Conservation (phyloP, 2,329 filamentous ascomycete species). For the Aspergillus texensis region DNA sequence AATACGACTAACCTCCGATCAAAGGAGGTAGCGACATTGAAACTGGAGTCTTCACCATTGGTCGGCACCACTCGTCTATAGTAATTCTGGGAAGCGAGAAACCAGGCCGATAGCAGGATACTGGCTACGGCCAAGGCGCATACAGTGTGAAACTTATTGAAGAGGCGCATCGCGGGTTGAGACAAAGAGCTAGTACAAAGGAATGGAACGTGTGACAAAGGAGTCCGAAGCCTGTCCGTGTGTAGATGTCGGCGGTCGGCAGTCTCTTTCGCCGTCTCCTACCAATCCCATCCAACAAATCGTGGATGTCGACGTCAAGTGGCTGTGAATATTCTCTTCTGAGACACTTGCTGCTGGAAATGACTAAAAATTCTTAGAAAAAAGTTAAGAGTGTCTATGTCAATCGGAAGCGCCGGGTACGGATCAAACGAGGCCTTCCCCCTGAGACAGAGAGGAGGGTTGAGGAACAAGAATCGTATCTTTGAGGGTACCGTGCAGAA, state of each 20-base stretch:
- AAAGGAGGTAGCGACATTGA: constrained; percentile 25
- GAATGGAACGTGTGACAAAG: constrained; percentile 5
- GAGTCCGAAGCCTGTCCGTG: background rate
- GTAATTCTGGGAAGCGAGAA: constrained; percentile 28
- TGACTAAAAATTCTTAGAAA: background rate
- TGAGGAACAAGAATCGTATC: background rate
- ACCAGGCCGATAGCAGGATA: constrained; percentile 34
- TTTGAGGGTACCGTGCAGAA: constrained; percentile 13
- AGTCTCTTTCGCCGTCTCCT: background rate
- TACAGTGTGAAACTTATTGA: constrained; percentile 35
- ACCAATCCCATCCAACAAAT: background rate
- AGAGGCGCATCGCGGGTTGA: constrained; percentile 27
- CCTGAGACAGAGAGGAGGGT: constrained; percentile 9
- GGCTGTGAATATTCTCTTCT: background rate
- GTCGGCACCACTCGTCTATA: constrained; percentile 23
- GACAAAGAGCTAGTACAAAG: constrained; percentile 20
- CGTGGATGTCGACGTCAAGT: background rate
- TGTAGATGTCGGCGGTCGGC: background rate
- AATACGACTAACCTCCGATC: constrained; percentile 40
- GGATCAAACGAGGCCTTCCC: constrained; percentile 10
- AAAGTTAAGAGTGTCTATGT: background rate
- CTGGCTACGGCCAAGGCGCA: constrained; percentile 32
- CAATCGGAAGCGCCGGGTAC: background rate
- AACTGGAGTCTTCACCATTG: constrained; percentile 18
- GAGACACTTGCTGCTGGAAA: background rate